Evolutionary conservation across 139 green algal species (phyloP).

Genomic region (Ostreobium quekettii): DNA sequence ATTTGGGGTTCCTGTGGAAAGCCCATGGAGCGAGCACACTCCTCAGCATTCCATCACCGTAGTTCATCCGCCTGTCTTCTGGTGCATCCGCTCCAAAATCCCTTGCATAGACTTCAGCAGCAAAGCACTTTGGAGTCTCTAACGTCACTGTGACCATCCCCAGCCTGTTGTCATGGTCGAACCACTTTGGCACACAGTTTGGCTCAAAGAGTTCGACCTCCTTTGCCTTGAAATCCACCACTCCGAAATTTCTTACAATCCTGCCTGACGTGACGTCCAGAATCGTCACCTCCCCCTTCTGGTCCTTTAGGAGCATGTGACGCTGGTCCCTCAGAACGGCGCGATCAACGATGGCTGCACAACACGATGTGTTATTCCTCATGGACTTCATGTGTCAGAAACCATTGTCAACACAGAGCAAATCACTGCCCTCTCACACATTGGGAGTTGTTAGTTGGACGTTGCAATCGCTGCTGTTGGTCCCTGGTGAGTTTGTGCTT

Average conservation of each 20-base stretch:
- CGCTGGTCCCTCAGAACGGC: conserved; percentile 48
- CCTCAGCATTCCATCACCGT: conserved; percentile 50
- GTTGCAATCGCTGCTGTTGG: too few species aligned
- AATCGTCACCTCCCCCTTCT: conserved; percentile 42
- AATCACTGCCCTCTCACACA: too few species aligned
- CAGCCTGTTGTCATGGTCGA: conserved; percentile 57
- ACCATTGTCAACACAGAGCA: too few species aligned
- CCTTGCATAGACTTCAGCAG: conserved; percentile 67
- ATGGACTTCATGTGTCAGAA: too few species aligned
- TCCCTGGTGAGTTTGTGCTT: too few species aligned
- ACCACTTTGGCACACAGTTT: conserved; percentile 61
- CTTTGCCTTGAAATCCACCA: conserved; percentile 41
- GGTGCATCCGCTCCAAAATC: conserved; percentile 30
- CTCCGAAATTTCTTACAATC: conserved; percentile 22
- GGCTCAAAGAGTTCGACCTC: conserved; percentile 59
- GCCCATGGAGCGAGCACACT: conserved; percentile 44
- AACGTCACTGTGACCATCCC: conserved; percentile 60
- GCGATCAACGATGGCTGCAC: background rate
- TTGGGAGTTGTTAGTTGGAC: too few species aligned
- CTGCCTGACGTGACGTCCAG: conserved; percentile 62
- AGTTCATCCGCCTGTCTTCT: conserved; percentile 48
- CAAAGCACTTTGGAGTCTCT: conserved; percentile 65
- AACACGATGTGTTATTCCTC: too few species aligned
- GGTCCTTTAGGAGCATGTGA: conserved; percentile 63
- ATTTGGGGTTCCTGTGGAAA: background rate